Conservation (phyloP, 2,329 filamentous ascomycete species). For the Cryphonectria naterciae region DNA sequence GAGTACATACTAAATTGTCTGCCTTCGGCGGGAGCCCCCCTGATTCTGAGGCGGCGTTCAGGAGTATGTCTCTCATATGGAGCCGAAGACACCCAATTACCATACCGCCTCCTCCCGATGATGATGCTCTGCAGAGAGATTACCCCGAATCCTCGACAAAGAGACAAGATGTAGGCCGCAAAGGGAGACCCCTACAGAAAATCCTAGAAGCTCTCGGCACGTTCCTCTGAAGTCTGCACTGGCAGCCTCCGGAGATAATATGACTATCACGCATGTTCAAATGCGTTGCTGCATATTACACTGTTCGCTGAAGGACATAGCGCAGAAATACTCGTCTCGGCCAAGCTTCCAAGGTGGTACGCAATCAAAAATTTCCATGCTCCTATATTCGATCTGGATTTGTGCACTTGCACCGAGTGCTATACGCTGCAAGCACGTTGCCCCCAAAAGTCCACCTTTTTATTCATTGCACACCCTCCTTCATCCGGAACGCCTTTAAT, state of each 20-base stretch:
- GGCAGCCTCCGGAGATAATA: not conserved
- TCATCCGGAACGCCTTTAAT: slow-evolving; percentile 18
- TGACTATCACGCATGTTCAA: not conserved
- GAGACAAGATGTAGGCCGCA: not conserved
- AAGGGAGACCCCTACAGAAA: not conserved
- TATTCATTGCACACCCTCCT: slow-evolving; percentile 9
- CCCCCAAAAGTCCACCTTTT: not conserved
- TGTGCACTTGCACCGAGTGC: slow-evolving; percentile 5
- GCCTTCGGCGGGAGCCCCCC: not conserved
- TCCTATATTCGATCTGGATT: not conserved
- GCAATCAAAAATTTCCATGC: not conserved
- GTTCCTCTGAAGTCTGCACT: not conserved
- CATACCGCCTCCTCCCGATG: not conserved
- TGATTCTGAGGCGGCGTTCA: not conserved
- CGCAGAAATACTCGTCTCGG: not conserved
- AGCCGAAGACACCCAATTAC: not conserved
- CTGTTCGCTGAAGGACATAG: not conserved
- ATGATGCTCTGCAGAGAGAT: not conserved
- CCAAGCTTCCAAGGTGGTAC: not conserved
- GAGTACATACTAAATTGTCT: not conserved
- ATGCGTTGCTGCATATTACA: not conserved
- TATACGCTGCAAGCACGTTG: not conserved
- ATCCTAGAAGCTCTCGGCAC: not conserved
- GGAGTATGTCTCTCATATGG: not conserved
- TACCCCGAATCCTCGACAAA: not conserved